Base-by-base conservation (phyloP, 2,329 filamentous ascomycete genomes). In the Arachnomyces sp. region DNA sequence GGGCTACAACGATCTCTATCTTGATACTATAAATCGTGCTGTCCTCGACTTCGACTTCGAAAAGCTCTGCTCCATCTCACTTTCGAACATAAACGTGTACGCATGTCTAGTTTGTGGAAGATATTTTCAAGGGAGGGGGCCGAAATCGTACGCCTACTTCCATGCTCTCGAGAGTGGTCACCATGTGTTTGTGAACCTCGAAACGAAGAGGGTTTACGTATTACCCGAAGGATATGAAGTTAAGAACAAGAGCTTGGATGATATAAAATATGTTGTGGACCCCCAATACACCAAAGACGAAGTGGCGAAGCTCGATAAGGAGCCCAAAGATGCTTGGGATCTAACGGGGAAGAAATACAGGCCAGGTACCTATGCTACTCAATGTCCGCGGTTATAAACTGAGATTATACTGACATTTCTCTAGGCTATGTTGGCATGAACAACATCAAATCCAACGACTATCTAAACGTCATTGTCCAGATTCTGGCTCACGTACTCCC, bases 401-500 rank as follows among this genome's bases (percentile, higher is more conserved):
- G 34, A 9, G 9, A 5, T 25, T 25, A 25, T 25, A 18, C 36
- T 44, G 21, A 34, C 21, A 36, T 16, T 8, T 39, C 38, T 17
- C 11, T 39, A 68, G 68, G 92, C 4, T 98, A 89, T 60, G 87
- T 98, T 45, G 92, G 92, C 50, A 93, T 98, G 86, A 98, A 98
- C 74, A 98, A 98, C 67, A 95, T 98, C 73, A 98, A 98, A 65
- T 87, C 92, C 43, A 98, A 98, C 67, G 92, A 98, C 69, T 98
- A 98, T 67, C 76, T 96, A 57, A 98, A 98, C 59, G 90, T 95
- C 17, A 78, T 95, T 3, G 83, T 94, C 36, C 92, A 98, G 63
- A 83, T 89, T 5, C 74, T 98, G 29, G 82, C 90, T 2, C 92
- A 98, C 63, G 87, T 96, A 17, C 72, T 81, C 14, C 90, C 92